Evolutionary conservation across 2,329 filamentous ascomycete genomes (phyloP).

Genomic region (Diplodia intermedia): DNA sequence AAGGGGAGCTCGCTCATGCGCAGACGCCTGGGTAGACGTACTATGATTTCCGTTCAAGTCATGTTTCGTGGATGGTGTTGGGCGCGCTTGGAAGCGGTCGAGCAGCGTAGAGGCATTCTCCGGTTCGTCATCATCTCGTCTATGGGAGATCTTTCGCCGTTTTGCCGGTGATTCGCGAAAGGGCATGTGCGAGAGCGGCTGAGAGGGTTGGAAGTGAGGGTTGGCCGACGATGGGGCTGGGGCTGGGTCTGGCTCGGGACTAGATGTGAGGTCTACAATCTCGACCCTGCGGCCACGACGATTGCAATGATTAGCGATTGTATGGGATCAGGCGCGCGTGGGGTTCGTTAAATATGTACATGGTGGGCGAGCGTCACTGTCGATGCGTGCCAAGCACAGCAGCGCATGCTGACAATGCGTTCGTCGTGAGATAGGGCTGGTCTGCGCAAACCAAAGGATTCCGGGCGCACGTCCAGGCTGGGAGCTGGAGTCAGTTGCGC

Average conservation of each 20-base stretch:
- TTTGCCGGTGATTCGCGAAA: conserved; percentile 1
- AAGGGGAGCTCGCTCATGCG: not conserved
- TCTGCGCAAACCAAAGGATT: not conserved
- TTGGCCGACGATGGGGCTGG: not conserved
- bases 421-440: not conserved
- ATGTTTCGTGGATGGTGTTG: not conserved
- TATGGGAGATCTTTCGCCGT: not conserved
- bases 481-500: not conserved
- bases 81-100: not conserved
- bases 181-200: not conserved
- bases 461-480: not conserved
- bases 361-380: conserved; percentile 7
- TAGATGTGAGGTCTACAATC: conserved; percentile 10
- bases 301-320: not conserved
- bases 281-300: not conserved
- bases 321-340: not conserved
- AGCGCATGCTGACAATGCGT: not conserved
- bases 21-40: conserved; percentile 10
- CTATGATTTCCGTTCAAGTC: not conserved
- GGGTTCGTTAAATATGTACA: not conserved
- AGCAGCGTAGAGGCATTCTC: not conserved
- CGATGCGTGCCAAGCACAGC: not conserved
- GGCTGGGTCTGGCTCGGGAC: not conserved
- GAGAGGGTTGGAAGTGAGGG: not conserved
- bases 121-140: not conserved